Base-by-base conservation (phyloP, 192 early-diverging fungal genomes). In the Ambispora gerdemannii region DNA sequence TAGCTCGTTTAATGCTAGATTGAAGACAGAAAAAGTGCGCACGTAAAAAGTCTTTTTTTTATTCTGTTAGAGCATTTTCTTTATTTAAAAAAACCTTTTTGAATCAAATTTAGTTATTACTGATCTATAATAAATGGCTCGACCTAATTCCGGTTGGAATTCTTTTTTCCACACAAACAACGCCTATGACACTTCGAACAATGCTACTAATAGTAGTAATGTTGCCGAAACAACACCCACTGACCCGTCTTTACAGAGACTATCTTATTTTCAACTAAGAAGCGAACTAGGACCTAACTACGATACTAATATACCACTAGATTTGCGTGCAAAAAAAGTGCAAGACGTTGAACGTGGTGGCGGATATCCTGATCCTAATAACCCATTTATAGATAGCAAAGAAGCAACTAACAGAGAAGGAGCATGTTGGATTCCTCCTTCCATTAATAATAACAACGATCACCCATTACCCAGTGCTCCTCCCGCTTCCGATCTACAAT, bases 381-480 rank as follows among this genome's bases (percentile, higher is more conserved):
- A 43, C 15, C 38, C 38, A 10, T 43, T 43, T 15, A n/a, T n/a
- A n/a, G 7, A 43, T 6, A 43, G 38, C 15, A 43, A 43, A 10
- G 38, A 43, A 15, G 38, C 6, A 43, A 6, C 6, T 10, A 43
- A 43, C 15, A 10, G 7, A 10, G 6, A 6, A 6, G 15, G 7
- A 43, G 7, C 38, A 15, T 43, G 15, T 43, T 43, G 38, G 38
- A 43, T 43, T 15, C 38, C 38, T 43, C 15, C 38, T 43, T 15
- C 38, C 6, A 6, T 43, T 43, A 43, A 43, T 43, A 15, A 15
- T 43, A 43, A 43, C 15, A 15, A 15, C 7, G 38, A 10, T 43
- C 6, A 15, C 15, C 38, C 38, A 10, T 65, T 22, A 2, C 56
- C 68, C 28, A 60, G 38, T 60, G 68, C 68, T 1, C 68, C 68